A percentile compares a stretch with the other conserved stretches of the same genome.
phyloP scores from a whole-genome alignment of 805 yeast genomes.

The Kuraishia ogatae region DNA sequence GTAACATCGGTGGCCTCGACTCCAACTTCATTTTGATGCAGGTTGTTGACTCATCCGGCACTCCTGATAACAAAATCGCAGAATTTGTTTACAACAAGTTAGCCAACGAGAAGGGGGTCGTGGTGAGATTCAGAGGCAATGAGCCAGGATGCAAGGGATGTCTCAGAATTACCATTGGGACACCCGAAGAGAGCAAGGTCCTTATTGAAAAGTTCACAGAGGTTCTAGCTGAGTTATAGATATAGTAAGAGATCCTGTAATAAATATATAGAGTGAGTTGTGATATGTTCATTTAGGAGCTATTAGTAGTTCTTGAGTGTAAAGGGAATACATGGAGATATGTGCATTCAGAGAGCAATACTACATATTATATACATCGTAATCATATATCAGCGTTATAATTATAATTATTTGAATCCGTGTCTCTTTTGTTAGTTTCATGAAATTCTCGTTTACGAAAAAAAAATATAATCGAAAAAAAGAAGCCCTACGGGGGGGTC shows the following conservation, averaged over 20 bases:
- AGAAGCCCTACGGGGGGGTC: constrained; percentile 2
- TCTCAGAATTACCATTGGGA: constrained; percentile 82
- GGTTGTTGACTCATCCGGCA: constrained; percentile 50
- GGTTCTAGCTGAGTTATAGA: not conserved
- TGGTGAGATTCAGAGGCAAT: constrained; percentile 83
- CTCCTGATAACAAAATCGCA: constrained; percentile 65
- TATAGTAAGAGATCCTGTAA: not conserved
- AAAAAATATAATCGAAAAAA: not conserved
- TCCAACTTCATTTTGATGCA: constrained; percentile 80
- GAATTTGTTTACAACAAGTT: constrained; percentile 52
- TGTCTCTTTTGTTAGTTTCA: too few species aligned
- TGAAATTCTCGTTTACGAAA: too few species aligned
- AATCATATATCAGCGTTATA: too few species aligned
- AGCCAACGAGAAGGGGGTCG: constrained; percentile 70
- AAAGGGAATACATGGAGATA: too few species aligned
- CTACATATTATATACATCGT: too few species aligned
- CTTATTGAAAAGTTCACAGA: constrained; percentile 19
- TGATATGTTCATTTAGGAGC: too few species aligned
- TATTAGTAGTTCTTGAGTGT: too few species aligned
- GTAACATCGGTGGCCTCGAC: constrained; percentile 73
- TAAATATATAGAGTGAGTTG: not conserved
- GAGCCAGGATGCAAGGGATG: constrained; percentile 89
- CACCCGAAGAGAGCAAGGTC: constrained; percentile 57
- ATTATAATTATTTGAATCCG: too few species aligned
- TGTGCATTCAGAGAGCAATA: too few species aligned